These are phyloP conservation scores for Fusarium proliferatum DNA, from an alignment of 2,329 filamentous ascomycete genomes.

Conservation along the genomic window DNA sequence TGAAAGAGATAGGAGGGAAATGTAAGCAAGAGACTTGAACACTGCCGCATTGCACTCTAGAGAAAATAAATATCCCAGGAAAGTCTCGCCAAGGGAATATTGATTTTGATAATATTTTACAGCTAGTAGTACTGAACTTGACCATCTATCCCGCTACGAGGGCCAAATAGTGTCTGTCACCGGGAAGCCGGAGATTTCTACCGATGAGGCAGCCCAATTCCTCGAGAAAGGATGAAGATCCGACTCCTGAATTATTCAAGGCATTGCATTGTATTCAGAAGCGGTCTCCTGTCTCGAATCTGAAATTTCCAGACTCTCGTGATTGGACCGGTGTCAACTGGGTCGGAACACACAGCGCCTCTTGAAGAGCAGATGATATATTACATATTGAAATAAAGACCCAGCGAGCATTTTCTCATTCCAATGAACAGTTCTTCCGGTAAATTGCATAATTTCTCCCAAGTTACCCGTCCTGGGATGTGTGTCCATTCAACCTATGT, in stretches of 20 bases:
- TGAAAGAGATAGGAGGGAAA: rapidly evolving
- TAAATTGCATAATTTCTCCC: too few relatives aligned
- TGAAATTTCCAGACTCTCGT: background rate
- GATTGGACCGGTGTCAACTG: too few relatives aligned
- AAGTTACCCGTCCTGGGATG: background rate
- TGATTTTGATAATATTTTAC: background rate
- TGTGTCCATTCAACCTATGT: background rate
- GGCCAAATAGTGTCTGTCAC: background rate
- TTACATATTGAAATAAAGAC: too few relatives aligned
- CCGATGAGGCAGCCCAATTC: background rate
- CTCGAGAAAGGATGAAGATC: background rate
- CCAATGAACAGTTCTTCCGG: too few relatives aligned
- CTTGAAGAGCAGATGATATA: too few relatives aligned
- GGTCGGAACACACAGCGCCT: too few relatives aligned
- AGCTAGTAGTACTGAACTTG: too few relatives aligned
- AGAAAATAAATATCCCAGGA: background rate
- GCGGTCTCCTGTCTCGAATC: background rate
- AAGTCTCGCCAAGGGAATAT: rapidly evolving
- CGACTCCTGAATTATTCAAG: background rate
- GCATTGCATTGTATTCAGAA: background rate
- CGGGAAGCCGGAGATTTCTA: background rate
- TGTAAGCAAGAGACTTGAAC: background rate
- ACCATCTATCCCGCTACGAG: too few relatives aligned
- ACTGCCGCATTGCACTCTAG: rapidly evolving
- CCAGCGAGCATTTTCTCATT: too few relatives aligned